These are phyloP conservation scores for Gynochthodes officinalis DNA, from an alignment of 257 asterid genomes.

Conservation along the genomic window DNA sequence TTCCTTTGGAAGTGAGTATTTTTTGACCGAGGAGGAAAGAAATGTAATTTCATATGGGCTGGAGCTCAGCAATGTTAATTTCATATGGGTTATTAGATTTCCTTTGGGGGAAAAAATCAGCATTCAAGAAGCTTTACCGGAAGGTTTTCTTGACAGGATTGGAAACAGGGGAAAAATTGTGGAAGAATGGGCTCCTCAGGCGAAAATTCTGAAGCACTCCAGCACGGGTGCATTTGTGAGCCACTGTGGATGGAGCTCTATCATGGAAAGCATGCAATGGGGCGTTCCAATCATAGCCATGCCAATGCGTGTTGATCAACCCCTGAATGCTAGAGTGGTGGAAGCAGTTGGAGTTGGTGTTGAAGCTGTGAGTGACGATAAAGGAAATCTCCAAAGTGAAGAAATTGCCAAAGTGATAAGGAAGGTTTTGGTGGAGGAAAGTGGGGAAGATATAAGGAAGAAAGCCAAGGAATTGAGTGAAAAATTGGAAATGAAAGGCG, in stretches of 20 bases:
- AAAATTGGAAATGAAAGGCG: slow-evolving; percentile 12
- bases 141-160: slow-evolving; percentile 36
- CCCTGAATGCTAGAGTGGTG: slow-evolving; percentile 14
- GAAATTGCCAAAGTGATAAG: not conserved
- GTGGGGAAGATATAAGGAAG: slow-evolving; percentile 1
- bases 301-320: slow-evolving; percentile 51
- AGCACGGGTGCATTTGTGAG: slow-evolving; percentile 19
- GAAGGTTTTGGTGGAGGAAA: slow-evolving; percentile 9
- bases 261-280: slow-evolving; percentile 40
- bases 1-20: slow-evolving; percentile 10
- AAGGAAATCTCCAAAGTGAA: slow-evolving; percentile 25
- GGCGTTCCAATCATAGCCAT: slow-evolving; percentile 47
- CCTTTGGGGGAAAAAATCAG: slow-evolving; percentile 25
- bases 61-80: not conserved
- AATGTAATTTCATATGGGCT: not conserved
- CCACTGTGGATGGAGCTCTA: slow-evolving; percentile 51
- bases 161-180: slow-evolving; percentile 31
- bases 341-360: slow-evolving; percentile 28
- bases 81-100: slow-evolving; percentile 6
- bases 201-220: slow-evolving; percentile 33
- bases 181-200: slow-evolving; percentile 51
- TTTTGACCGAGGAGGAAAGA: not conserved
- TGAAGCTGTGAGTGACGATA: slow-evolving; percentile 28
- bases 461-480: slow-evolving; percentile 6
- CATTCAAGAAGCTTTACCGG: slow-evolving; percentile 29